Evolutionary conservation across 768 basidiomycete species (phyloP), one percentile per base, ranked within the genome.

Genomic region (Phaeotremella skinneri): DNA sequence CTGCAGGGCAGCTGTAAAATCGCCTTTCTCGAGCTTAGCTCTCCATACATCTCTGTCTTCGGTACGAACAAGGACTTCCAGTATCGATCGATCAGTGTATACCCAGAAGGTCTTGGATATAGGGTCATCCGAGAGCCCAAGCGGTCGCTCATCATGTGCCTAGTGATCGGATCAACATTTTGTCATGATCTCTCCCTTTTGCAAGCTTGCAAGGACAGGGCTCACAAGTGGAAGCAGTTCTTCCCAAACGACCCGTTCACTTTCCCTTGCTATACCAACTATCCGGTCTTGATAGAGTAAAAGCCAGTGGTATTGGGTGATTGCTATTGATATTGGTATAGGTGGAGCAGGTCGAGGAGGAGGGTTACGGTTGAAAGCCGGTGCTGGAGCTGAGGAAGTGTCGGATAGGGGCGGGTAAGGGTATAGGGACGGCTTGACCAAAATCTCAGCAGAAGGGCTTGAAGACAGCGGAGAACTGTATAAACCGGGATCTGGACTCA

Each of bases 21-120:
- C 83, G 2, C 82, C 84, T 67, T 88, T 85, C 53, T 86, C 83
- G 7, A 97, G 81, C 76, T 89, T 91, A 54, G 92, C 86, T 70
- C 85, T 85, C 96, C 96, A 99, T 6, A 99, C 86, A 72, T 97
- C 90, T 11, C 93, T 84, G 70, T 89, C 89, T 79, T 99, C 96
- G 67, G 93, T 91, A 6, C 82, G 81, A 11, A 90, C 82, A 4
- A 87, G 84, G 25, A 99, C 78, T 69, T 99, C 96, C 67, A 89
- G 92, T 20, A 99, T 82, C 0, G 90, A 88, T 61, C 86, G 85
- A 63, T 90, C 86, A 0, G 93, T 93, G 72, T 87, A 93, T 1
- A 92, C 83, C 96, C 96, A 99, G 68, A 87, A 93, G 14, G 94
- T 98, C 76, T 85, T 86, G 7, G 88, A 84, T 2, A 90, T 85